Conservation (phyloP, 352 stramenopile species). For the Globisporangium perplexum region DNA sequence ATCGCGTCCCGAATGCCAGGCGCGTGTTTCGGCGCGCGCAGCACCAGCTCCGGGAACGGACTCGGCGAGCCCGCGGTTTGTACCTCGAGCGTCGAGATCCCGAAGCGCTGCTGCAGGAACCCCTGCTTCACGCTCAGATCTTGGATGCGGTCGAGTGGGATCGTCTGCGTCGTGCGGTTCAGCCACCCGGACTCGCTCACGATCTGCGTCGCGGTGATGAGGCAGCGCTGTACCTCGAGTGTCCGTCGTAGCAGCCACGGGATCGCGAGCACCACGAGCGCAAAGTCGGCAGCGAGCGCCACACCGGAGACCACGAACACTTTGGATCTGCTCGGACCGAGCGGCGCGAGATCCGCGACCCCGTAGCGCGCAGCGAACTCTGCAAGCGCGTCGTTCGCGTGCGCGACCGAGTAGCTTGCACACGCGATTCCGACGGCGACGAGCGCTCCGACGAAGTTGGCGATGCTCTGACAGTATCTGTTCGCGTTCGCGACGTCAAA, state of each 20-base stretch:
- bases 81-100: slow-evolving; percentile 27
- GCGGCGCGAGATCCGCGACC: neutral
- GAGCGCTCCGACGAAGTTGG: neutral
- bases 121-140: slow-evolving; percentile 32
- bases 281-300: neutral
- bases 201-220: slow-evolving; percentile 24
- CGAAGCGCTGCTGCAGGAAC: slow-evolving; percentile 28
- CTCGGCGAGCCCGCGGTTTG: slow-evolving; percentile 20
- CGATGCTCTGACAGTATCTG: neutral
- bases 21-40: slow-evolving; percentile 23
- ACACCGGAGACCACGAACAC: neutral
- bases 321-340: too few species aligned
- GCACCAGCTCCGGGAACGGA: slow-evolving; percentile 17
- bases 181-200: slow-evolving; percentile 31
- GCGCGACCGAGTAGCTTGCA: neutral
- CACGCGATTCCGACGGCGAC: neutral
- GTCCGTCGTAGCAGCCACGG: slow-evolving; percentile 15
- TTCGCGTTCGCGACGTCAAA: slow-evolving; percentile 1
- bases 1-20: slow-evolving; percentile 29
- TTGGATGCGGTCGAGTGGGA: slow-evolving; percentile 38
- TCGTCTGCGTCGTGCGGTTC: slow-evolving; percentile 28
- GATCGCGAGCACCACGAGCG: neutral
- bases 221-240: slow-evolving; percentile 28
- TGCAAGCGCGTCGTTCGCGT: neutral
- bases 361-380: neutral